Percentiles rank a stretch among this genome's conserved stretches.
Conservation (phyloP, 495 filamentous ascomycete genomes). For the Neurospora cerealis region DNA sequence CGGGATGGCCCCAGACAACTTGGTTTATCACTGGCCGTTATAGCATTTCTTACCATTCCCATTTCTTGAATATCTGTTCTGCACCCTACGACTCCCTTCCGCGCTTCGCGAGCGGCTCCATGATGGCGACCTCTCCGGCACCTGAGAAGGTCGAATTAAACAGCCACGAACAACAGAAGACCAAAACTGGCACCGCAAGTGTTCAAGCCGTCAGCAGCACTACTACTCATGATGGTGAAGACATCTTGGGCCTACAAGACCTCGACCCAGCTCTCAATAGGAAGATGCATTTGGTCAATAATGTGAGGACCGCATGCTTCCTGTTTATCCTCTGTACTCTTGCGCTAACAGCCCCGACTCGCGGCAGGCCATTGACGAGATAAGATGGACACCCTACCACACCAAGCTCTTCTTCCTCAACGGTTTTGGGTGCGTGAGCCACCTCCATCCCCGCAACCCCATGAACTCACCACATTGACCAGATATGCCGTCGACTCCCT, state of each 20-base stretch:
- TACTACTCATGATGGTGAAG: conserved; percentile 14
- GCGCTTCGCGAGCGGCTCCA: neutral
- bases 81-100: neutral
- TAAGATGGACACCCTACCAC: conserved; percentile 60
- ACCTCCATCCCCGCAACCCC: neutral
- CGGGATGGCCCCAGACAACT: neutral
- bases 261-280: conserved; percentile 54
- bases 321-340: neutral
- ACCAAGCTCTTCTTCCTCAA: conserved; percentile 57
- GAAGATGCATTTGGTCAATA: conserved; percentile 62
- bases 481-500: conserved; percentile 63
- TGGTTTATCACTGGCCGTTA: neutral
- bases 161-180: neutral
- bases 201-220: neutral
- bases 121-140: neutral
- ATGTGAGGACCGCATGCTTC: conserved; percentile 34
- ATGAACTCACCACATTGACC: neutral
- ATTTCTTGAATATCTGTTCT: neutral
- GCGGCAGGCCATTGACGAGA: conserved; percentile 57
- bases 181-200: neutral
- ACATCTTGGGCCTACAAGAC: conserved; percentile 40
- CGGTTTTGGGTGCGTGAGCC: conserved; percentile 49
- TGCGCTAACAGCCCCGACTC: neutral
- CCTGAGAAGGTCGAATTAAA: neutral
- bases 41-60: neutral